Evolutionary conservation across 305 asterid species (phyloP), one percentile per base, ranked within the genome.

Genomic region (Solanum hybrid): DNA sequence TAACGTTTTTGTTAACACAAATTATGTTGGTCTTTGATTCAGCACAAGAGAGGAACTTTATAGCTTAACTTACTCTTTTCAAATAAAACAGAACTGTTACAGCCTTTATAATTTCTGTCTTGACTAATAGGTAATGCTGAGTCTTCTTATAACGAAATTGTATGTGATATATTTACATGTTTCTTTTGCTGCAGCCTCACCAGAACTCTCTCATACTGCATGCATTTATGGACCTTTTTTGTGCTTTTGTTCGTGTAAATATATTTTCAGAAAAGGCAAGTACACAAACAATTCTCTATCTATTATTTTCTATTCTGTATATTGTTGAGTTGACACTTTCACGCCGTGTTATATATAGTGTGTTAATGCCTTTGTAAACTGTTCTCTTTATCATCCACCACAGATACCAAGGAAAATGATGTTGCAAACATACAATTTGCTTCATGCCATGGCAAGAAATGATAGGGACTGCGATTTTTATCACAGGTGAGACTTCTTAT

Each of bases 191-290:
- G 96, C 98, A 96, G 99, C 99, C 99, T 87, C 98, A 98, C 92
- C 99, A 96, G 89, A 98, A 98, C 91, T 95, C 97, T 91, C 98
- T 98, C 91, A 98, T 98, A 91, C 95, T 97, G 91, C 99, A 96
- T 86, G 98, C 98, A 87, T 96, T 98, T 94, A 98, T 98, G 99
- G 99, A 95, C 94, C 96, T 98, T 89, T 96, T 98, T 92, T 98
- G 99, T 95, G 95, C 99, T 26, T 98, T 96, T 92, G 98, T 97
- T 90, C 99, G 99, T 86, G 99, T 96, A 92, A 96, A 96, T 94
- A 96, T 98, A 86, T 94, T 96, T 69, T 95, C 98, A n/a, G 98
- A 96, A 91, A 98, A 96, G 98, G 99, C 93, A 94, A 95, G 96
- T 93, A 31, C 34, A 36, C 86, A 27, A 86, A 80, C 24, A 87